phyloP scores from a whole-genome alignment of 2,329 filamentous ascomycete species.

The Botryotinia narcissicola region DNA sequence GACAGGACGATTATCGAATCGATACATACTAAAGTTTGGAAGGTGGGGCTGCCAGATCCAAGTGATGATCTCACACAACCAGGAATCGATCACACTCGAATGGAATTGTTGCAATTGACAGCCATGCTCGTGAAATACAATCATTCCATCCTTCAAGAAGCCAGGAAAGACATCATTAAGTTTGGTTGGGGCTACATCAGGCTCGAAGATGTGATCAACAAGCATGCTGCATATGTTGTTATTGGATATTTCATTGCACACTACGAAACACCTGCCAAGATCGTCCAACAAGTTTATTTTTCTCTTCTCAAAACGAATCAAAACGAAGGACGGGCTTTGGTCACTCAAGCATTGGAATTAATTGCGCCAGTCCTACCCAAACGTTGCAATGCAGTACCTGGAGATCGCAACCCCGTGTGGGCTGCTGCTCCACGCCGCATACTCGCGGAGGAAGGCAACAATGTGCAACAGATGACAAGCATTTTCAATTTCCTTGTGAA shows the following conservation, averaged over 20 bases:
- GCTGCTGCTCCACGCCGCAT: slow-evolving; percentile 87
- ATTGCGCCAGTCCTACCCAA: slow-evolving; percentile 93
- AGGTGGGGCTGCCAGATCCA: slow-evolving; percentile 76
- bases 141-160: slow-evolving; percentile 80
- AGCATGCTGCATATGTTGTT: slow-evolving; percentile 94
- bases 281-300: slow-evolving; percentile 91
- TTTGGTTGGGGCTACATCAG: slow-evolving; percentile 99
- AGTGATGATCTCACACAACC: slow-evolving; percentile 80
- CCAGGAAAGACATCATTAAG: slow-evolving; percentile 96
- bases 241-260: slow-evolving; percentile 97
- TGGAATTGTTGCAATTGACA: slow-evolving; percentile 93
- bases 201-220: slow-evolving; percentile 98
- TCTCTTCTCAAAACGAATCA: slow-evolving; percentile 89
- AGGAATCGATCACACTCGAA: slow-evolving; percentile 90
- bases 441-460: slow-evolving; percentile 88
- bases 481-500: slow-evolving; percentile 96
- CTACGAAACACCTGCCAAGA: slow-evolving; percentile 95
- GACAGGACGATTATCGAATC: slow-evolving; percentile 85
- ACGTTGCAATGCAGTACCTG: slow-evolving; percentile 65
- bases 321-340: slow-evolving; percentile 86
- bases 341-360: slow-evolving; percentile 91
- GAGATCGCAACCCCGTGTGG: slow-evolving; percentile 80
- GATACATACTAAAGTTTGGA: slow-evolving; percentile 92
- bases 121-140: slow-evolving; percentile 96
- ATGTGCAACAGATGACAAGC: slow-evolving; percentile 91